Conservation (phyloP, 1,139 yeast species). For the Yamadazyma trypodendri region DNA sequence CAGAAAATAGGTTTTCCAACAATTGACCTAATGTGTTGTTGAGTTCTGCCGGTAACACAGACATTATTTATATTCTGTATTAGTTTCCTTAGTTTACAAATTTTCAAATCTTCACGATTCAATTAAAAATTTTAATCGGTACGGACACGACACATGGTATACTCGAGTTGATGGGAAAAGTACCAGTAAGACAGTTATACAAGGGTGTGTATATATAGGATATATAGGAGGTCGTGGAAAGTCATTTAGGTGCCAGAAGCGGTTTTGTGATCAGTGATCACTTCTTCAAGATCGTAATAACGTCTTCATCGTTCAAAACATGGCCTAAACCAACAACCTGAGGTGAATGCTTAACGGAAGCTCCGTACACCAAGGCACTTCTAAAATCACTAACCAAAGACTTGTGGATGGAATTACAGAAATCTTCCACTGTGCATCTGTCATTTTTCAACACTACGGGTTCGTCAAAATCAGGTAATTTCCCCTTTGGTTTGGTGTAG, state of each 20-base stretch:
- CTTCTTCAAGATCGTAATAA: slow-evolving; percentile 89
- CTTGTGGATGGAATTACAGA: slow-evolving; percentile 95
- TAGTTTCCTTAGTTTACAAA: background rate
- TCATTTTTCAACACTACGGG: slow-evolving; percentile 89
- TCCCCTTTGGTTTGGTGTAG: slow-evolving; percentile 95
- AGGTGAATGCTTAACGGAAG: slow-evolving; percentile 97
- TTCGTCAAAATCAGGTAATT: slow-evolving; percentile 86
- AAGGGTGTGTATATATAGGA: background rate
- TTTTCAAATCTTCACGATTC: slow-evolving; percentile 3
- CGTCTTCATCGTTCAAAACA: slow-evolving; percentile 89
- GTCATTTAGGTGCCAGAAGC: background rate
- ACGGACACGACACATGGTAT: slow-evolving; percentile 5
- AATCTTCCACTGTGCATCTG: slow-evolving; percentile 86
- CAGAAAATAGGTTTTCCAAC: slow-evolving; percentile 67
- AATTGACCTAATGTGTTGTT: slow-evolving; percentile 56
- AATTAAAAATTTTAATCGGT: slow-evolving; percentile 7
- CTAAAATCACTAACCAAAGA: slow-evolving; percentile 90
- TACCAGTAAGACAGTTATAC: too few relatives aligned
- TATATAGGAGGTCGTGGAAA: background rate
- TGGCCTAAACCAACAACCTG: slow-evolving; percentile 90
- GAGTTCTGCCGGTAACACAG: slow-evolving; percentile 63
- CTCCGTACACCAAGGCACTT: slow-evolving; percentile 87
- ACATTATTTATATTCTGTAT: slow-evolving; percentile 30
- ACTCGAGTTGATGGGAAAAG: too few relatives aligned
- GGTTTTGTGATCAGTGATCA: slow-evolving; percentile 15